These are phyloP conservation scores for Cyclotella atomus DNA, from an alignment of 108 stramenopile genomes.

Conservation along the genomic window DNA sequence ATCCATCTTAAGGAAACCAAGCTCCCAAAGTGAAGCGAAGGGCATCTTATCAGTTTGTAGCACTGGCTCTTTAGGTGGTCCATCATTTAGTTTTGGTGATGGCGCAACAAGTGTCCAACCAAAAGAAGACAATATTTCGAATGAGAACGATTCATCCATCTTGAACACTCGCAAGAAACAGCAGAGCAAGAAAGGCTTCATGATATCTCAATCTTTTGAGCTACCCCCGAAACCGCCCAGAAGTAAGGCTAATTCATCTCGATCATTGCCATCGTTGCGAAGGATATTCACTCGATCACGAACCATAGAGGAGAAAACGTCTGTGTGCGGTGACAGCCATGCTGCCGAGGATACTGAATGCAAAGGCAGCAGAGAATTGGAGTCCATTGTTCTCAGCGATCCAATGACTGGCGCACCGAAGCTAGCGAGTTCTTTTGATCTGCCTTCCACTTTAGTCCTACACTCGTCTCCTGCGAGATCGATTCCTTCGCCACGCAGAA, in stretches of 20 bases:
- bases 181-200: not conserved
- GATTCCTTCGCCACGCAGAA: not conserved
- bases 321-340: not conserved
- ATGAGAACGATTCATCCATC: not conserved
- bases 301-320: not conserved
- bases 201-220: no score
- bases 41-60: not conserved
- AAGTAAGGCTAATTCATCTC: not conserved
- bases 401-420: not conserved
- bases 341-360: not conserved
- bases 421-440: not conserved
- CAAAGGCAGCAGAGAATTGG: no score
- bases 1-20: no score
- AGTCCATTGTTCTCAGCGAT: no score
- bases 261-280: not conserved
- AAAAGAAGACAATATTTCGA: no score
- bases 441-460: not conserved
- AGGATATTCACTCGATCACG: not conserved
- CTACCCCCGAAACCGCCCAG: no score
- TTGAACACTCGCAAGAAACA: not conserved
- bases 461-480: conserved; percentile 5
- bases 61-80: no score
- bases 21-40: not conserved
- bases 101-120: no score
- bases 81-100: no score